Conservation (phyloP, 345 rosid species). For the Raphanus sativus region DNA sequence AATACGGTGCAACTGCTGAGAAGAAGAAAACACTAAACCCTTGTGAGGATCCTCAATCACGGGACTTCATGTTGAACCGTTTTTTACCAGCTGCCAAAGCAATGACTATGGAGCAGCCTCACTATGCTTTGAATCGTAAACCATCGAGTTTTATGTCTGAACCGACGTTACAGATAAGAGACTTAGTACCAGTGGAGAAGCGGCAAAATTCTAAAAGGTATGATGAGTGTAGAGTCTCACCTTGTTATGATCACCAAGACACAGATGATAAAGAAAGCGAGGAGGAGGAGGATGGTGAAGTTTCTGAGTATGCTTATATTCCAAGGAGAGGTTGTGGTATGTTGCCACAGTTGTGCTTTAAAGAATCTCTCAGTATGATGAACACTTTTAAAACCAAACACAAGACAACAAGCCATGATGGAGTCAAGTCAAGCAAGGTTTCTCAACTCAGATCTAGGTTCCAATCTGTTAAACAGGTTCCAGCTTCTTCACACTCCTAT, state of each 20-base stretch:
- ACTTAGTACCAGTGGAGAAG: slow-evolving; percentile 35
- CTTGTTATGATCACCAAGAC: slow-evolving; percentile 38
- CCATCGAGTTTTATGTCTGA: slow-evolving; percentile 40
- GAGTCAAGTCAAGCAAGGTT: slow-evolving; percentile 47
- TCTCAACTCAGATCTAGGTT: slow-evolving; percentile 44
- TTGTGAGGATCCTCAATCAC: slow-evolving; percentile 53
- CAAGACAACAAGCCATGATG: slow-evolving; percentile 26
- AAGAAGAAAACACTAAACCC: slow-evolving; percentile 38
- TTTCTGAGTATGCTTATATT: slow-evolving; percentile 41
- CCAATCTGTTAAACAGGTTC: slow-evolving; percentile 56
- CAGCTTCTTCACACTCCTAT: background rate
- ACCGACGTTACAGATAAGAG: slow-evolving; percentile 49
- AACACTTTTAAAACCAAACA: background rate
- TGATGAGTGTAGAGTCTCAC: slow-evolving; percentile 31
- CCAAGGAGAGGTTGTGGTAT: slow-evolving; percentile 73
- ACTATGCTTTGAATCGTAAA: slow-evolving; percentile 61
- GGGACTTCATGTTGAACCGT: slow-evolving; percentile 87
- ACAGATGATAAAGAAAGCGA: slow-evolving; percentile 48
- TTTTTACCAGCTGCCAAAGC: slow-evolving; percentile 98
- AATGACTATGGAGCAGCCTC: slow-evolving; percentile 71
- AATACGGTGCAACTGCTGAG: slow-evolving; percentile 39
- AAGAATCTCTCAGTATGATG: slow-evolving; percentile 54
- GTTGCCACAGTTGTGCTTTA: slow-evolving; percentile 66
- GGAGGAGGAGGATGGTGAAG: slow-evolving; percentile 40
- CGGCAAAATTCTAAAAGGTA: slow-evolving; percentile 25